These are phyloP conservation scores for Cajanus cajan DNA, from an alignment of 306 rosid species.

Conservation along the genomic window DNA sequence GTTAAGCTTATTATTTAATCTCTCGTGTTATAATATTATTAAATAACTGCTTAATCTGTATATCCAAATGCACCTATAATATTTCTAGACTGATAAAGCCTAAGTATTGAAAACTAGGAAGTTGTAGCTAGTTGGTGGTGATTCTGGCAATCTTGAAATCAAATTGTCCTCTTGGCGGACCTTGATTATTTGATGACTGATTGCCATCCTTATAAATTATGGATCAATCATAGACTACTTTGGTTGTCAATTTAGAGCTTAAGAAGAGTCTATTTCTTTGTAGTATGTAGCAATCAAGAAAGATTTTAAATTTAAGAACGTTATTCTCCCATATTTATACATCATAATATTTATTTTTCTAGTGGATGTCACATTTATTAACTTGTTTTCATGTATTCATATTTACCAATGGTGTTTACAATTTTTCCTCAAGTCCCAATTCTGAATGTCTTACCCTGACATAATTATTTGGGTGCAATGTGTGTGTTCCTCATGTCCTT, in stretches of 20 bases:
- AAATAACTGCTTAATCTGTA: neutral
- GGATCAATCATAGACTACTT: neutral
- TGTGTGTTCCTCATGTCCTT: neutral
- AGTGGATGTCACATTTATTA: neutral
- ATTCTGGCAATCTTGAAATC: neutral
- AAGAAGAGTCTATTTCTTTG: neutral
- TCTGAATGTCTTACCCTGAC: neutral
- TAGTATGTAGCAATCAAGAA: neutral
- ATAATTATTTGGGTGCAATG: neutral
- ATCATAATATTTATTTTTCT: neutral
- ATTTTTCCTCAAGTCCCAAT: neutral
- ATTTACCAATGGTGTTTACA: neutral
- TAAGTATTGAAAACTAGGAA: neutral
- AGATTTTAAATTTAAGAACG: neutral
- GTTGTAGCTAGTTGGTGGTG: neutral
- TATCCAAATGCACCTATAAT: neutral
- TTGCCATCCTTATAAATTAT: neutral
- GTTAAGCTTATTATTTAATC: neutral
- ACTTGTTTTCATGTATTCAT: neutral
- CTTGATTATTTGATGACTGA: neutral
- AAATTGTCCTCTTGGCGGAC: neutral
- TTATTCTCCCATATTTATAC: neutral
- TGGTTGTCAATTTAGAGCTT: slow-evolving; percentile 8
- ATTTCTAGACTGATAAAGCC: neutral
- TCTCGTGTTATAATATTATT: neutral